Evolutionary conservation across 2,329 filamentous ascomycete species (phyloP).

Genomic region (Diaporthe nobilis): DNA sequence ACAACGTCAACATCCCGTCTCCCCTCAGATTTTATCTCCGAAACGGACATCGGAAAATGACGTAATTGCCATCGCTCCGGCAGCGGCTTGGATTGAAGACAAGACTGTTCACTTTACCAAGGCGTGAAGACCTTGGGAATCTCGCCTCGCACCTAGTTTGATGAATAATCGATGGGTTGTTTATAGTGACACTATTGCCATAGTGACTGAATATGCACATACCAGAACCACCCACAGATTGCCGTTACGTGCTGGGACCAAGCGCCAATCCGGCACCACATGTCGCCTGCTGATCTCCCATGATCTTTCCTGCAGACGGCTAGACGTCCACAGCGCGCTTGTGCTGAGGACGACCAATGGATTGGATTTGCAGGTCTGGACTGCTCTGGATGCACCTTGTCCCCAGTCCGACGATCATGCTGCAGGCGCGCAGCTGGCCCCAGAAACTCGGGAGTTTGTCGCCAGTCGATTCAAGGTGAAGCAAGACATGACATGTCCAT

Average conservation of each 20-base stretch:
- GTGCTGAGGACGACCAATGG: neutral
- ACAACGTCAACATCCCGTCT: too few species aligned
- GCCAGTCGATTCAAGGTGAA: constrained; percentile 33
- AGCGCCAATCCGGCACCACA: neutral
- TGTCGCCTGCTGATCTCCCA: constrained; percentile 1
- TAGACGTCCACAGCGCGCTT: neutral
- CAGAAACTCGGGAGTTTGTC: constrained; percentile 1
- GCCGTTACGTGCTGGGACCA: neutral
- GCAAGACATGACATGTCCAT: constrained; percentile 33
- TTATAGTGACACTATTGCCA: neutral
- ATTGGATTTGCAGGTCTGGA: neutral
- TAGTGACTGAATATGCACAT: neutral
- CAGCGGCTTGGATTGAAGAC: neutral
- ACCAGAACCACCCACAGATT: too few species aligned
- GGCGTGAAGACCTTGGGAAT: too few species aligned
- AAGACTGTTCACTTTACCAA: neutral
- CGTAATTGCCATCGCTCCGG: constrained; percentile 4
- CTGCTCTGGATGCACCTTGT: constrained; percentile 18
- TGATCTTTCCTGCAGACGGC: constrained; percentile 22
- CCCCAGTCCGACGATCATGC: constrained; percentile 1
- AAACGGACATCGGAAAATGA: constrained; percentile 1
- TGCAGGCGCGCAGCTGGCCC: constrained; percentile 19
- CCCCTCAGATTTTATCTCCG: neutral
- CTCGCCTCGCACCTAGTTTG: neutral
- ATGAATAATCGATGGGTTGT: neutral